Evolutionary conservation across 2,329 filamentous ascomycete species (phyloP).

Genomic region (Periconia sp.): DNA sequence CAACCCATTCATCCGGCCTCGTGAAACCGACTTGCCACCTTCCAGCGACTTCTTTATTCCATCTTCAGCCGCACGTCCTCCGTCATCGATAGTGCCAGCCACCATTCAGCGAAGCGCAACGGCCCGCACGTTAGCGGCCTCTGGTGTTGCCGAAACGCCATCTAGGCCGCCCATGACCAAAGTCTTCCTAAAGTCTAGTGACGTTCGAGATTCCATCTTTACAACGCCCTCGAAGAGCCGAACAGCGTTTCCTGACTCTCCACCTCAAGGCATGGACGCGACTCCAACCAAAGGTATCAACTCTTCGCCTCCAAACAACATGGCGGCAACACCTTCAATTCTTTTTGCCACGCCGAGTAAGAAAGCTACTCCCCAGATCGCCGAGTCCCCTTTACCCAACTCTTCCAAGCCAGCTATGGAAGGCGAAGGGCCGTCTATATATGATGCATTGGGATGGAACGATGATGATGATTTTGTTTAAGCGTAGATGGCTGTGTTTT

Average conservation of each 20-base stretch:
- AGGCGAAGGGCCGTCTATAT: constrained; percentile 40
- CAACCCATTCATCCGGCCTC: constrained; percentile 28
- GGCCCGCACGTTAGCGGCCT: constrained; percentile 34
- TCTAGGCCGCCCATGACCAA: constrained; percentile 45
- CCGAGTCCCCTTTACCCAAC: constrained; percentile 12
- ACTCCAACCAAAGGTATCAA: constrained; percentile 29
- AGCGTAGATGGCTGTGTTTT: constrained; percentile 12
- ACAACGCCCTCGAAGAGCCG: constrained; percentile 38
- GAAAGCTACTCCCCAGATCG: constrained; percentile 3
- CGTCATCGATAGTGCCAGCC: constrained; percentile 29
- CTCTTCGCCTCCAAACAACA: constrained; percentile 16
- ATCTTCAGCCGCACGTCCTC: constrained; percentile 46
- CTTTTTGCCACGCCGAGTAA: constrained; percentile 30
- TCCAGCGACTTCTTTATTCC: constrained; percentile 46
- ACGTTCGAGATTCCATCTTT: too few species aligned
- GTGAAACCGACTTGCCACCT: constrained; percentile 20
- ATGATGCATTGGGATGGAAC: constrained; percentile 55
- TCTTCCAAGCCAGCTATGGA: constrained; percentile 16
- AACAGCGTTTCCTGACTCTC: constrained; percentile 9
- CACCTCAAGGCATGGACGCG: constrained; percentile 16
- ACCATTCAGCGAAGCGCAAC: constrained; percentile 35
- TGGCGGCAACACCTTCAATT: constrained; percentile 12
- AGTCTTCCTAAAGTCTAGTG: too few species aligned
- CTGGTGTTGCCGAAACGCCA: constrained; percentile 50
- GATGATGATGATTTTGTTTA: constrained; percentile 40